Base-by-base conservation (phyloP, 2,329 filamentous ascomycete genomes). In the Penicillium verrucosum region DNA sequence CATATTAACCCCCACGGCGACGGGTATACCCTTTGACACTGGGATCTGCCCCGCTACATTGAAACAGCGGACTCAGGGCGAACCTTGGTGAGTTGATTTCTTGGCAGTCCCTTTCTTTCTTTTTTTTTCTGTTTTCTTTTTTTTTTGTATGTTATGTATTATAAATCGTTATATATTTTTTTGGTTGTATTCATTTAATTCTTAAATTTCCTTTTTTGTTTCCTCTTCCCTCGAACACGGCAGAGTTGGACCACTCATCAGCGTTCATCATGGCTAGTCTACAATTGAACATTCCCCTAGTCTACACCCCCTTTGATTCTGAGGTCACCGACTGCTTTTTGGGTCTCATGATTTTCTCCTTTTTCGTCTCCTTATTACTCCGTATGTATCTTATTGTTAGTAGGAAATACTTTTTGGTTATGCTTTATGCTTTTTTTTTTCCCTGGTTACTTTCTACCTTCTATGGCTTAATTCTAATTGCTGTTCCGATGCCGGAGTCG, bases 11-110 rank as follows among this genome's bases (percentile, higher is more conserved):
- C 52, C 65, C 49, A 51, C 38, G 64, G 61, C 63, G 64, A 64
- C 65, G 66, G 68, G 65, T 68, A 66, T 66, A 66, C 63, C 66
- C 69, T 68, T 70, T 69, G 68, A 69, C 65, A 63, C 58, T 68
- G 62, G 64, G 65, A 70, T 67, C 66, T 65, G 68, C 69, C 69
- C 70, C 70, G 69, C 70, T 66, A 62, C 67, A 61, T 65, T 70
- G 69, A 69, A 70, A 70, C 68, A 67, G 21, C 21, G 36, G 27
- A 29, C 29, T 34, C 38, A 62, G 60, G 62, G 61, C 63, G 66
- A 71, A 71, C 66, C 68, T 68, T 69, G 64, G 68, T 67, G 62
- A 65, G 67, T 62, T 64, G 59, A 62, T 56, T 58, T 61, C 68
- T 70, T 66, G 68, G 68, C 68, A 60, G 62, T 56, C 57, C 57